Evolutionary conservation across 139 green algal species (phyloP).

Genomic region (Spirogloea muscicola): DNA sequence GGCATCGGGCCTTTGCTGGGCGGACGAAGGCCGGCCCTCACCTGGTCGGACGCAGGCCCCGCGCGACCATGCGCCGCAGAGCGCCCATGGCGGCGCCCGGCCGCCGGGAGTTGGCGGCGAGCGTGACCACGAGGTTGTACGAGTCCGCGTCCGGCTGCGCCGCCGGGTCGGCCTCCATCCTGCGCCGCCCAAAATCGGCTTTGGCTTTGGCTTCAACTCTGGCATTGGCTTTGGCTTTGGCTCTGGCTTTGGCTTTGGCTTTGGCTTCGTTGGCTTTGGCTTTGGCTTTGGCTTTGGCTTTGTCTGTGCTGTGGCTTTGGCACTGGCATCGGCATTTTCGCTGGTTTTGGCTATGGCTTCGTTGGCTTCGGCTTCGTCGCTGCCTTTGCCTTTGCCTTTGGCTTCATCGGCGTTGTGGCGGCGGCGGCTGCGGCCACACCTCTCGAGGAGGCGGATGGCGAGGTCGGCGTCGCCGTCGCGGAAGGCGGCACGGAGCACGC

Average conservation of each 20-base stretch:
- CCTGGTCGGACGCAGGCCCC: conserved; percentile 14
- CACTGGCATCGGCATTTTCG: neutral
- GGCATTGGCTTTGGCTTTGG: too few species aligned
- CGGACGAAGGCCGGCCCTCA: too few species aligned
- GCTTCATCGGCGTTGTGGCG: neutral
- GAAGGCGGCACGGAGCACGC: conserved; percentile 6
- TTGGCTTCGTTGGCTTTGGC: neutral
- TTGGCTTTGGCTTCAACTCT: neutral
- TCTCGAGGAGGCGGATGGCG: conserved; percentile 1
- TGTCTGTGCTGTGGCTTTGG: neutral
- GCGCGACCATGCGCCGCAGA: conserved; percentile 13
- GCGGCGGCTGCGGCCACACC: neutral
- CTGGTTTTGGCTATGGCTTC: neutral
- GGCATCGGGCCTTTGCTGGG: too few species aligned
- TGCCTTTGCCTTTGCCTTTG: neutral
- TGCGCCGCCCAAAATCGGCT: neutral
- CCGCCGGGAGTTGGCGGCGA: conserved; percentile 20
- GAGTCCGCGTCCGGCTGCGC: conserved; percentile 17
- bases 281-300: neutral
- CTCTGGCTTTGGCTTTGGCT: too few species aligned
- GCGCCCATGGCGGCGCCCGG: neutral
- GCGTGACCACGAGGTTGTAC: conserved; percentile 15
- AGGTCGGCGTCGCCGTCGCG: conserved; percentile 2
- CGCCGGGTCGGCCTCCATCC: neutral
- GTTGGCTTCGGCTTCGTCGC: neutral